These are phyloP conservation scores for Penicillium riverlandense DNA, from an alignment of 495 filamentous ascomycete genomes.

Conservation along the genomic window DNA sequence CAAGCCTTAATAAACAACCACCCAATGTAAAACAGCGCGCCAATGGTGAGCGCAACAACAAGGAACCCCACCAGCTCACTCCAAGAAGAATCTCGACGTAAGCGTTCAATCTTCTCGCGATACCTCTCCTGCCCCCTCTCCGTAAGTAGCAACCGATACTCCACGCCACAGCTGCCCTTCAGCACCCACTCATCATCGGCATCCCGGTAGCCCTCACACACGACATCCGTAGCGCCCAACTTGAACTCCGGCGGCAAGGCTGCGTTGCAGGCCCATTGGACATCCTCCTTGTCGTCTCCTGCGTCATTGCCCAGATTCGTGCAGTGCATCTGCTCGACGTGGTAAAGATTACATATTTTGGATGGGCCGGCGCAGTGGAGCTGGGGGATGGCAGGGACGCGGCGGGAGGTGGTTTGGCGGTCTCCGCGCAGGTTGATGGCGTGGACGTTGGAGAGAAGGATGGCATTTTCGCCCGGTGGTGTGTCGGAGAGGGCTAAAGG, in stretches of 20 bases:
- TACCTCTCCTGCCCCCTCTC: constrained; percentile 70
- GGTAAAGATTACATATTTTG: constrained; percentile 52
- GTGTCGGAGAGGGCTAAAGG: constrained; percentile 15
- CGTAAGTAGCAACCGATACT: constrained; percentile 79
- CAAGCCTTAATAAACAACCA: too few species aligned
- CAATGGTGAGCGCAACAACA: too few species aligned
- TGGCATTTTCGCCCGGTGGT: constrained; percentile 47
- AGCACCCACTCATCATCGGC: constrained; percentile 76
- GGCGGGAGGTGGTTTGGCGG: constrained; percentile 62
- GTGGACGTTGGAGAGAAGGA: constrained; percentile 72
- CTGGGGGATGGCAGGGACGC: constrained; percentile 71
- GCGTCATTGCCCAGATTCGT: constrained; percentile 63
- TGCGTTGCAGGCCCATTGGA: constrained; percentile 87
- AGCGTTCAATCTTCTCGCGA: constrained; percentile 23
- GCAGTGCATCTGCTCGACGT: constrained; percentile 79
- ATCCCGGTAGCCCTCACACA: constrained; percentile 80
- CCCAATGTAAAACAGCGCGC: too few species aligned
- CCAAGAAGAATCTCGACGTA: constrained; percentile 9
- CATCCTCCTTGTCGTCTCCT: constrained; percentile 55
- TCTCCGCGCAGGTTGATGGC: constrained; percentile 66
- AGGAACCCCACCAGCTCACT: too few species aligned
- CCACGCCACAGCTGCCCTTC: constrained; percentile 86
- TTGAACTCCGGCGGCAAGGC: constrained; percentile 76
- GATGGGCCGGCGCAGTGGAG: constrained; percentile 72
- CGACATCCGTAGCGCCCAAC: constrained; percentile 81